Base-by-base conservation (phyloP, 768 basidiomycete genomes). In the Plicaturopsis crispa region DNA sequence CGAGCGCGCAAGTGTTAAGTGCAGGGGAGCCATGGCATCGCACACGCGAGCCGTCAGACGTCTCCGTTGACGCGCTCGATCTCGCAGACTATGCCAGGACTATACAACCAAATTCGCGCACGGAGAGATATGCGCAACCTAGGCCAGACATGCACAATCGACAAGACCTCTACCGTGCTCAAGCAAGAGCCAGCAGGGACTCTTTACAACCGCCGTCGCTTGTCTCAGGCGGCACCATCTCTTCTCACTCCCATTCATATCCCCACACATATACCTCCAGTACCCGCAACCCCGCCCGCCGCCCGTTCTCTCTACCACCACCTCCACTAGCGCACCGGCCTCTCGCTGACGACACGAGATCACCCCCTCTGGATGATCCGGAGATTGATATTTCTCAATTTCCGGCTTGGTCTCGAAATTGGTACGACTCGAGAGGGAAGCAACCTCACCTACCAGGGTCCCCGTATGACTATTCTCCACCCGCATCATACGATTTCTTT, bases 1-100 rank as follows among this genome's bases (percentile, higher is more conserved):
- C 39, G 4, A 23, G 28, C 24, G 46, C 26, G 0, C 31, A 39
- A 13, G n/a, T n/a, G 6, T 26, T 26, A 5, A 23, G 21, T 31
- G 42, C 31, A 4, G 3, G 3, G 17, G 22, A 31, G 10, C 28
- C 28, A 14, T 10, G 28, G 10, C 14, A 10, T 14, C 28, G 28
- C n/a, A 34, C 61, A 20, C 56, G 72, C 43, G 75, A 80, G 42
- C 60, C 70, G 4, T 79, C 80, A 5, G 81, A 83, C 41, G 69
- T 67, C 19, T 81, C 79, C 39, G 69, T 83, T 1, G 80, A 84
- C 51, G 80, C 80, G 3, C 67, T 83, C 39, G 82, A 85, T 57
- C 66, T 85, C 17, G 80, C 80, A 22, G 82, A 83, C 54, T 85
- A 83, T 56, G 66, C 79, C 5, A 60, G 54, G 43, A 74, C 73